Evolutionary conservation across 163 green algal species (phyloP), one percentile per base, ranked within the genome.

Genomic region (Chlamydomonas reinhardtii): DNA sequence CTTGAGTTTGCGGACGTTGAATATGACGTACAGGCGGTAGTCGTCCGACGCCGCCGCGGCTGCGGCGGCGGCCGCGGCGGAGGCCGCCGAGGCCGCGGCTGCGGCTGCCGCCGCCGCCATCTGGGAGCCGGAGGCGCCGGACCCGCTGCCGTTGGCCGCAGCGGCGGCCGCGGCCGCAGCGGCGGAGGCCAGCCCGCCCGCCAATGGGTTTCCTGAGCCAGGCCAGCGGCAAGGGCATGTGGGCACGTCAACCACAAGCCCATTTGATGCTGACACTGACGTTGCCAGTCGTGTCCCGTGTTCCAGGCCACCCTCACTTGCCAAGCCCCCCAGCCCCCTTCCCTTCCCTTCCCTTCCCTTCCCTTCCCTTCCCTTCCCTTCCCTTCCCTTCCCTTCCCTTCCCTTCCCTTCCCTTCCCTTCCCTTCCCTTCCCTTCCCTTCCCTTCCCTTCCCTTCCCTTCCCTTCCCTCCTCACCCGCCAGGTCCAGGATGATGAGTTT

Each of bases 401-500:
- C n/a, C n/a, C n/a, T n/a, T n/a, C n/a, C n/a, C n/a, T n/a, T n/a
- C n/a, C n/a, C n/a, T n/a, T n/a, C n/a, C n/a, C n/a, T n/a, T n/a
- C n/a, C n/a, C n/a, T n/a, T n/a, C n/a, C n/a, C n/a, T n/a, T n/a
- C n/a, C n/a, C n/a, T n/a, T n/a, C n/a, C n/a, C n/a, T n/a, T n/a
- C n/a, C 48, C 5, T 56, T 56, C 48, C 48, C 48, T 17, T 1
- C 48, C 48, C 48, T 14, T 17, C 48, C 48, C 48, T 9, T 14
- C 6, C 48, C 48, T 1, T 17, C 6, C 48, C 48, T 1, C 2
- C 48, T 56, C 48, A 56, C 48, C 94, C 31, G 79, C 75, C 37
- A 97, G 88, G 90, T 97, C 94, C 31, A 96, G 81, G 73, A 97
- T 95, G 89, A 96, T 95, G 54, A 97, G 92, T 43, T 94, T 92